A percentile compares a stretch with the other conserved stretches of the same genome.
phyloP scores from a whole-genome alignment of 2,329 filamentous ascomycete species.

The Cytospora schulzeri region DNA sequence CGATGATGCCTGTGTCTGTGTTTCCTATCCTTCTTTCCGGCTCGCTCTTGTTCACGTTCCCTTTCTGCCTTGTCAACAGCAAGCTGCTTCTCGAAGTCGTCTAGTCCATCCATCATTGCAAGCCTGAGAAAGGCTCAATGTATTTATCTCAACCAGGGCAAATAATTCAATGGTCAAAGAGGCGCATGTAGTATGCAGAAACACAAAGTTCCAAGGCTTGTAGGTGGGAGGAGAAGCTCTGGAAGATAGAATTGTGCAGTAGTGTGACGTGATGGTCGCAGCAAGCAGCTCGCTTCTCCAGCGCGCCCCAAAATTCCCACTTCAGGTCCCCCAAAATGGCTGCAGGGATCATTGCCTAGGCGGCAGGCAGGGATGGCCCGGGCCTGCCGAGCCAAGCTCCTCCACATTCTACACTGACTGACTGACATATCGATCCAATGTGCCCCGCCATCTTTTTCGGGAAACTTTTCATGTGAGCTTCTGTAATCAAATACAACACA shows the following conservation, averaged over 20 bases:
- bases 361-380: constrained; percentile 17
- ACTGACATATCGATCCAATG: constrained; percentile 9
- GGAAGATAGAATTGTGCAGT: background rate
- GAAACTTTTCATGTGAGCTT: constrained; percentile 25
- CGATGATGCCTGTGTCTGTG: constrained; percentile 35
- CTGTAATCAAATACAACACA: background rate
- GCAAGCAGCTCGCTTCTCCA: background rate
- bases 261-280: constrained; percentile 12
- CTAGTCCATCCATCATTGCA: constrained; percentile 35
- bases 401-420: constrained; percentile 11
- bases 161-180: background rate
- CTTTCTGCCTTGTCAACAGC: constrained; percentile 40
- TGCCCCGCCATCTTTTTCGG: constrained; percentile 13
- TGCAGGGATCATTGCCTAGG: background rate
- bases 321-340: background rate
- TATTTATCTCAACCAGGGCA: background rate
- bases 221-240: background rate
- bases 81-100: constrained; percentile 43
- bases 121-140: background rate
- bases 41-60: constrained; percentile 34
- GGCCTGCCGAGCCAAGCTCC: background rate
- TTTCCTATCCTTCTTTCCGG: constrained; percentile 35
- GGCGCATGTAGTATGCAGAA: background rate
- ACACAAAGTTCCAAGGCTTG: background rate
- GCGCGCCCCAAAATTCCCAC: constrained; percentile 8